phyloP scores from a whole-genome alignment of 768 basidiomycete genomes.

The Sporobolomyces pararoseus region DNA sequence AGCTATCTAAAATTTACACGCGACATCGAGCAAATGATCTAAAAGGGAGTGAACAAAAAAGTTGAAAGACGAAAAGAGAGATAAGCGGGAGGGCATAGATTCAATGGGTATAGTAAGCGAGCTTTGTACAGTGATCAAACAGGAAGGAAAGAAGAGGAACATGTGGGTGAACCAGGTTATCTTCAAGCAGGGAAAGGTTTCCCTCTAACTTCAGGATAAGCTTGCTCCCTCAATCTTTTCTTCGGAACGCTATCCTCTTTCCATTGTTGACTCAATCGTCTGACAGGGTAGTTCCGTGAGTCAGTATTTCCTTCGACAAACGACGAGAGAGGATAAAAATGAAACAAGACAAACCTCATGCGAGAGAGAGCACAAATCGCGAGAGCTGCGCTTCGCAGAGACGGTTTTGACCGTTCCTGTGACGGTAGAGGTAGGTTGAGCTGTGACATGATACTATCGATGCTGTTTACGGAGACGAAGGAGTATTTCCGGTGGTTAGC shows the following conservation, averaged over 20 bases:
- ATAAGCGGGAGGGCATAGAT: no score
- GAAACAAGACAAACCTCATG: constrained; percentile 28
- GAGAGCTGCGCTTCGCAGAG: constrained; percentile 33
- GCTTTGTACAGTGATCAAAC: background rate
- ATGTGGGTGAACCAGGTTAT: no score
- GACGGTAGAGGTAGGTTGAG: constrained; percentile 23
- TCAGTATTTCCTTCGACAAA: constrained; percentile 2
- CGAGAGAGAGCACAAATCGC: constrained; percentile 38
- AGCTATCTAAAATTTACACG: no score
- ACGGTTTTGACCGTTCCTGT: background rate
- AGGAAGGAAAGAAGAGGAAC: background rate
- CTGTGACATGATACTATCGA: constrained; percentile 38
- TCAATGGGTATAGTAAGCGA: background rate
- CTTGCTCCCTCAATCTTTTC: constrained; percentile 33
- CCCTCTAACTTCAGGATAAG: constrained; percentile 40
- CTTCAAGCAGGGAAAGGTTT: constrained; percentile 30
- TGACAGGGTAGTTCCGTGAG: background rate
- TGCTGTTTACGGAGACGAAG: constrained; percentile 23
- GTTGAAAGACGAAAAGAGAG: no score
- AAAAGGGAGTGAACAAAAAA: no score
- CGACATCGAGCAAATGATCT: no score
- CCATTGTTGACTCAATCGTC: constrained; percentile 30
- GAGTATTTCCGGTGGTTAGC: background rate
- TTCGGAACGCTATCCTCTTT: constrained; percentile 29
- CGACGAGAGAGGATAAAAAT: background rate